phyloP scores from a whole-genome alignment of 192 early-diverging fungal species.

The Coemansia guatemalensis region DNA sequence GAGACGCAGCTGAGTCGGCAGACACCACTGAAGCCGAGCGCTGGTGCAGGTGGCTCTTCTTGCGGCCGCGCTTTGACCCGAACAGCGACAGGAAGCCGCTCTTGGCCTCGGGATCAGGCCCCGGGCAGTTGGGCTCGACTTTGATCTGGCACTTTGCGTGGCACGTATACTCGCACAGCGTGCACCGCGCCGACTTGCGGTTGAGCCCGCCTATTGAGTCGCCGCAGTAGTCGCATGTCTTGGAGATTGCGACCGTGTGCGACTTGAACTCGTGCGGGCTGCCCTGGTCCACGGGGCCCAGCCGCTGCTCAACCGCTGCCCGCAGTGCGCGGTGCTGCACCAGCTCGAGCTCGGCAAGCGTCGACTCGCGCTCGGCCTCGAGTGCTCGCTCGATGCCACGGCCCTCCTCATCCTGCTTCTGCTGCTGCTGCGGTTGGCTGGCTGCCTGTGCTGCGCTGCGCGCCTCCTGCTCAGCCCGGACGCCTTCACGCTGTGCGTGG shows the following conservation, averaged over 20 bases:
- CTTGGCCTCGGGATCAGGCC: slow-evolving; percentile 32
- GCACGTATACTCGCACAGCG: slow-evolving; percentile 43
- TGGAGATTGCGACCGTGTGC: slow-evolving; percentile 37
- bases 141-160: slow-evolving; percentile 52
- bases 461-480: slow-evolving; percentile 25
- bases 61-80: slow-evolving; percentile 28
- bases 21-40: slow-evolving; percentile 30
- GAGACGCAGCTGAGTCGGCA: slow-evolving; percentile 9
- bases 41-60: slow-evolving; percentile 17
- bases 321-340: slow-evolving; percentile 40
- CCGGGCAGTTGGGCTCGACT: slow-evolving; percentile 40
- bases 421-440: slow-evolving; percentile 26
- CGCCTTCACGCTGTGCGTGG: slow-evolving; percentile 27
- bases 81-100: slow-evolving; percentile 41
- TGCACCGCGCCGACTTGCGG: slow-evolving; percentile 37
- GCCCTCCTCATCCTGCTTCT: slow-evolving; percentile 5
- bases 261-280: slow-evolving; percentile 45
- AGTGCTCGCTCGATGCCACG: slow-evolving; percentile 21
- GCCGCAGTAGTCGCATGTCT: slow-evolving; percentile 49
- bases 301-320: slow-evolving; percentile 31
- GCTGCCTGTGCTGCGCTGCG: slow-evolving; percentile 13
- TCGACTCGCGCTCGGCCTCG: slow-evolving; percentile 22
- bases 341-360: slow-evolving; percentile 40
- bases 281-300: slow-evolving; percentile 39
- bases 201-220: slow-evolving; percentile 47